Conservation (phyloP, 2,329 filamentous ascomycete species). For the Aphanoascus verrucosus region DNA sequence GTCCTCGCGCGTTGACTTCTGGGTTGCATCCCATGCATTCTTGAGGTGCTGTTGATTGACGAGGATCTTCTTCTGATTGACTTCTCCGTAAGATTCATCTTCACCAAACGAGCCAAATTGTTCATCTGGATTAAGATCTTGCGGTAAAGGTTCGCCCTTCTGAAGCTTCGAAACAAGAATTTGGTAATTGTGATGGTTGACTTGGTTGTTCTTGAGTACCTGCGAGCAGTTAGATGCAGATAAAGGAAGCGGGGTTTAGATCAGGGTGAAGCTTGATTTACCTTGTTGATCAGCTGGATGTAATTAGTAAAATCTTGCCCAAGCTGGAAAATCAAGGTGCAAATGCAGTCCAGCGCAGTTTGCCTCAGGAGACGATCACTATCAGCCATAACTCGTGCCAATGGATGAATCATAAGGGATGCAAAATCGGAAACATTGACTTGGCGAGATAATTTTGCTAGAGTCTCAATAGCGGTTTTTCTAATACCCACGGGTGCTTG, state of each 20-base stretch:
- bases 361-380: constrained; percentile 63
- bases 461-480: constrained; percentile 84
- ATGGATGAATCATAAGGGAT: constrained; percentile 87
- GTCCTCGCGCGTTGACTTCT: constrained; percentile 95
- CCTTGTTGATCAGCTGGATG: constrained; percentile 84
- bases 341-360: constrained; percentile 84
- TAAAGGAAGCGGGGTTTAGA: neutral
- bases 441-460: constrained; percentile 86
- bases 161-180: constrained; percentile 85
- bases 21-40: constrained; percentile 90
- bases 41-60: constrained; percentile 97
- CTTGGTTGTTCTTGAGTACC: constrained; percentile 62
- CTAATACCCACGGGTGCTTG: constrained; percentile 68
- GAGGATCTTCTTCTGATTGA: constrained; percentile 83
- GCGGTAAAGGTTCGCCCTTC: constrained; percentile 88
- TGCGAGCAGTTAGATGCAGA: constrained; percentile 15
- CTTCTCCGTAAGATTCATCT: constrained; percentile 70
- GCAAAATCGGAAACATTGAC: constrained; percentile 97
- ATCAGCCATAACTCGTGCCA: constrained; percentile 68
- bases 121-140: constrained; percentile 80
- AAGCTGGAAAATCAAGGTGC: constrained; percentile 88
- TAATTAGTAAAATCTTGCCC: constrained; percentile 94
- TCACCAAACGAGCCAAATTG: constrained; percentile 67
- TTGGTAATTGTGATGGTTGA: constrained; percentile 84
- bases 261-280: constrained; percentile 21